Evolutionary conservation across 2,329 filamentous ascomycete genomes (phyloP).

Genomic region (Penicillium sp.): DNA sequence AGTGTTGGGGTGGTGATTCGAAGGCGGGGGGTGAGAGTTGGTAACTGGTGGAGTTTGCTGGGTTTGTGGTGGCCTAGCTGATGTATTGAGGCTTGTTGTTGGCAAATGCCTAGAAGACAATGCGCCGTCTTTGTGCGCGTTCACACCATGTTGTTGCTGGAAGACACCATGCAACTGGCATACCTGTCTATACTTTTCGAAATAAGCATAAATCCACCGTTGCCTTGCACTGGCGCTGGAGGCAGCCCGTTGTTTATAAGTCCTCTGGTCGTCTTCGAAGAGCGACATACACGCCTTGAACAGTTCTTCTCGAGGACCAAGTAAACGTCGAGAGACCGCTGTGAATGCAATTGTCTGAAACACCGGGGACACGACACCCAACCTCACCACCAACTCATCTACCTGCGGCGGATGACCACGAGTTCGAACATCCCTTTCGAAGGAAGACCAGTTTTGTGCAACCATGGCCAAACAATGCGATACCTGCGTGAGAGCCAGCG

Average conservation of each 20-base stretch:
- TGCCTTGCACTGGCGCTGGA: slow-evolving; percentile 12
- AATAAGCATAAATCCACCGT: slow-evolving; percentile 16
- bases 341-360: slow-evolving; percentile 54
- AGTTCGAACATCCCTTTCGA: slow-evolving; percentile 29
- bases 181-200: slow-evolving; percentile 19
- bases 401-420: slow-evolving; percentile 54
- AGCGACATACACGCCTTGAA: slow-evolving; percentile 18
- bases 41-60: not conserved
- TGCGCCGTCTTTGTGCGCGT: not conserved
- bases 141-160: not conserved
- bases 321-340: slow-evolving; percentile 28
- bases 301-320: slow-evolving; percentile 12
- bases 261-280: slow-evolving; percentile 19
- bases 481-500: slow-evolving; percentile 33
- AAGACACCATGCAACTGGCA: slow-evolving; percentile 2
- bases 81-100: not conserved
- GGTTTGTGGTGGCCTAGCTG: not conserved
- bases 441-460: slow-evolving; percentile 36
- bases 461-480: slow-evolving; percentile 45
- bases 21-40: not conserved
- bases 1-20: not conserved
- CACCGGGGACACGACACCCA: slow-evolving; percentile 49
- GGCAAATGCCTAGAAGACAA: not conserved
- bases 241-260: slow-evolving; percentile 18
- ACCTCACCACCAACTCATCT: slow-evolving; percentile 49